Evolutionary conservation across 2,329 filamentous ascomycete genomes (phyloP).

Genomic region (Tolypocladium inflatum): DNA sequence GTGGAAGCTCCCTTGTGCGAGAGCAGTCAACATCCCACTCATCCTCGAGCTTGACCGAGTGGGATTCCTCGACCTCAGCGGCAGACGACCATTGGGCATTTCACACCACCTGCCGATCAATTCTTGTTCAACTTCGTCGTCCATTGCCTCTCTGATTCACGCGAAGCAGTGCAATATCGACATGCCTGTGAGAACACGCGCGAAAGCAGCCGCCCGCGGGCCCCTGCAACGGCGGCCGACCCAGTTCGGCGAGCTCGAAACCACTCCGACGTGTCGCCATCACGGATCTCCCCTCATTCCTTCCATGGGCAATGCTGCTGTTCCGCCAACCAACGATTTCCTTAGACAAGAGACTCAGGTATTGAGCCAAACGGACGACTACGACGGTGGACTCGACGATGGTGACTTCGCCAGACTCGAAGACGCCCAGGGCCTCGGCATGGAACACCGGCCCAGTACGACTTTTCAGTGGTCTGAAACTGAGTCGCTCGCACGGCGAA

Average conservation of each 20-base stretch:
- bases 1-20: no score
- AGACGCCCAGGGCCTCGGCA: neutral
- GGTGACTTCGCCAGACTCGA: neutral
- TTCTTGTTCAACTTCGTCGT: neutral
- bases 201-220: neutral
- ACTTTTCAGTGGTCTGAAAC: slow-evolving; percentile 3
- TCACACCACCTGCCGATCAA: no score
- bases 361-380: neutral
- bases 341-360: neutral
- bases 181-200: slow-evolving; percentile 1
- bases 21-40: no score
- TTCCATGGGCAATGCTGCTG: neutral
- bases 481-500: slow-evolving; percentile 15
- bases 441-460: neutral
- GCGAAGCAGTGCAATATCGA: neutral
- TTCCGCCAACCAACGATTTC: neutral
- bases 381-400: neutral
- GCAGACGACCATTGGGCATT: no score
- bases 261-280: slow-evolving; percentile 19
- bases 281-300: slow-evolving; percentile 6
- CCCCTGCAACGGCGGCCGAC: slow-evolving; percentile 8
- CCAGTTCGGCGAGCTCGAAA: slow-evolving; percentile 20
- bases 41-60: no score
- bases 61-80: no score
- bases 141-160: neutral